Percentiles rank a stretch among this genome's conserved stretches.
These are phyloP conservation scores for Letharia columbiana DNA, from an alignment of 495 filamentous ascomycete species.

Conservation along the genomic window DNA sequence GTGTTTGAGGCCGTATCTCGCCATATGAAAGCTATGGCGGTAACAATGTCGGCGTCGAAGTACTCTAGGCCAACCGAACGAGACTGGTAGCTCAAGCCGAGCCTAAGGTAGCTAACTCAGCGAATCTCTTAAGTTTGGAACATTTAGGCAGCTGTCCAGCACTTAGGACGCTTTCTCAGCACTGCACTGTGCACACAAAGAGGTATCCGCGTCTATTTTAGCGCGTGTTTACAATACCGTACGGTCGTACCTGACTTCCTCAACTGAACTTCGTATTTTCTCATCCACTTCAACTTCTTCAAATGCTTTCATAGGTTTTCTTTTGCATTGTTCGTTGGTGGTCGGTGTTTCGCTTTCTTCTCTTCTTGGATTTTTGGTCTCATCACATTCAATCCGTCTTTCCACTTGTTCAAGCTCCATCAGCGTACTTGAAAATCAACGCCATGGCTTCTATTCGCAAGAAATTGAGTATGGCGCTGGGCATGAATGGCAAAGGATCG, in stretches of 20 bases:
- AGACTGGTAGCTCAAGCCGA: no score
- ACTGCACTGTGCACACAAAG: no score
- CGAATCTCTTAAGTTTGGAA: no score
- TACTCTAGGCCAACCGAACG: no score
- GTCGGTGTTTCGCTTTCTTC: neutral
- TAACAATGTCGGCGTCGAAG: no score
- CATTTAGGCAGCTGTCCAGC: no score
- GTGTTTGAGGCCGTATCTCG: no score
- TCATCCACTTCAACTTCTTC: neutral
- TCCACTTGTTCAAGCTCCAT: neutral
- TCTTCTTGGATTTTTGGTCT: neutral
- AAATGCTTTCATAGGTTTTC: neutral
- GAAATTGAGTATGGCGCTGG: slow-evolving; percentile 8
- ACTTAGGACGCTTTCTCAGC: no score
- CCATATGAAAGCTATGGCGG: no score
- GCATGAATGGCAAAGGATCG: neutral
- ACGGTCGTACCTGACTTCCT: slow-evolving; percentile 2
- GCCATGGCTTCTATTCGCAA: slow-evolving; percentile 16
- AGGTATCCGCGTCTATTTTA: slow-evolving; percentile 1
- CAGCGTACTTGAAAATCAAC: neutral
- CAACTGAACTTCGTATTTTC: neutral
- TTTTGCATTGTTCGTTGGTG: slow-evolving; percentile 1
- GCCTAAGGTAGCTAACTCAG: no score
- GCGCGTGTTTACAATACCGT: slow-evolving; percentile 10
- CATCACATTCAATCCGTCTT: neutral